Base-by-base conservation (phyloP, 202 grass and related monocot genomes). In the Musa balbisiana region DNA sequence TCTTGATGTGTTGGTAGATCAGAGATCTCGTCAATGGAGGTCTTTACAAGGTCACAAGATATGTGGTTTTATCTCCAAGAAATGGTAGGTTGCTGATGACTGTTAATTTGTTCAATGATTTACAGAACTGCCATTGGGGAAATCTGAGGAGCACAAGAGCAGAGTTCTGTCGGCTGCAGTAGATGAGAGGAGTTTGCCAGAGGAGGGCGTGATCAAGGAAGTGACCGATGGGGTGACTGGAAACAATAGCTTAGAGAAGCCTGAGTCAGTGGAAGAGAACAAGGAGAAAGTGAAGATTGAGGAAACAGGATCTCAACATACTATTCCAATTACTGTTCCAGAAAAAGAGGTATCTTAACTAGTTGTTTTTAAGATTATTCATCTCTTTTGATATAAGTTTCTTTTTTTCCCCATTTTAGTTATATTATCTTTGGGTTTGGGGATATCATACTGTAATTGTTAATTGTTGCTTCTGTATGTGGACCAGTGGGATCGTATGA, bases 61-160 rank as follows among this genome's bases (percentile, higher is more conserved):
- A 63, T 55, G 10, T 8, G 5, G 15, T 27, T 55, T 70, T 73
- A 19, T 13, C 62, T 15, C 71, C 56, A 27, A 17, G 10, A 15
- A 49, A 62, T 80, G 26, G 0, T 60, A 56, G 9, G 59, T 74
- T 69, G 49, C 74, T 69, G 25, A 13, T 49, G 49, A 81, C 23
- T 43, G 5, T 71, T 43, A 71, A 55, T 23, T 43, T 1, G 55
- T 55, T 55, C 68, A 78, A 77, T 53, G 81, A 52, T 79, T 72
- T 73, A 67, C 59, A 77, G 75, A 52, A 65, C 2, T 77, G 49
- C 59, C 62, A 17, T 52, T 13, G 62, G 9, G 3, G 75, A 77
- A 64, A 52, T 53, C 60, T 66, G 75, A 43, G 14, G 75, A 77
- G 19, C 75, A 66, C 49, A 77, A 77, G 75, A 77, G 60, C 60